These are phyloP conservation scores for Melianthus villosus DNA, from an alignment of 441 rosid genomes.

Conservation along the genomic window DNA sequence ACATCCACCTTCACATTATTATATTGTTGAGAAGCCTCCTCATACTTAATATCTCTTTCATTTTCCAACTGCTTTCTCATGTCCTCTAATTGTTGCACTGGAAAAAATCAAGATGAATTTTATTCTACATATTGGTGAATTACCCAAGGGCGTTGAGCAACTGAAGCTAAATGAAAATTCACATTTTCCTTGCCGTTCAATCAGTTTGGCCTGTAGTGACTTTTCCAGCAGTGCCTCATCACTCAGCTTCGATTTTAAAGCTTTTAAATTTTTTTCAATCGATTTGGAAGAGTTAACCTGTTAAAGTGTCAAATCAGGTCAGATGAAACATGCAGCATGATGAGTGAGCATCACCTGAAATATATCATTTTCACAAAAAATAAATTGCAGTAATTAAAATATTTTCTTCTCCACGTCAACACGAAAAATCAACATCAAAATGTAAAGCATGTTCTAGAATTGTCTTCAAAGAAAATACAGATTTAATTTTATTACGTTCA, in stretches of 20 bases:
- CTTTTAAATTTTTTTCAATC: slow-evolving; percentile 56
- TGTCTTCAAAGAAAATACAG: neutral
- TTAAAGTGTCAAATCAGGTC: too few relatives aligned
- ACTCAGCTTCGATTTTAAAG: slow-evolving; percentile 43
- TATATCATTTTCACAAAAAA: too few relatives aligned
- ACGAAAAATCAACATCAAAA: too few relatives aligned
- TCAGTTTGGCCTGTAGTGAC: slow-evolving; percentile 58
- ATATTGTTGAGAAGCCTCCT: slow-evolving; percentile 31
- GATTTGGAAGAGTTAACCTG: slow-evolving; percentile 65
- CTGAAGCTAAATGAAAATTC: too few relatives aligned
- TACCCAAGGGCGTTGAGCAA: too few relatives aligned
- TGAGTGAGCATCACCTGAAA: too few relatives aligned
- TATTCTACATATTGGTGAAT: too few relatives aligned
- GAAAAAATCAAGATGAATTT: too few relatives aligned
- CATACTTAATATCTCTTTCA: slow-evolving; percentile 37
- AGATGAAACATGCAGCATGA: too few relatives aligned
- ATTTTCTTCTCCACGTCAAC: too few relatives aligned
- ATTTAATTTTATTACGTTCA: neutral
- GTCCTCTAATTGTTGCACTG: slow-evolving; percentile 51
- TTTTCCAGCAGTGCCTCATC: slow-evolving; percentile 44
- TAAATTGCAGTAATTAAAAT: too few relatives aligned
- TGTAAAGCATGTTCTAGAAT: too few relatives aligned
- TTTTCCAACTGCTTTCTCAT: slow-evolving; percentile 31
- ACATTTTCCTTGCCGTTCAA: slow-evolving; percentile 57
- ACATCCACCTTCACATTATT: slow-evolving; percentile 34